These are phyloP conservation scores for Dothideomycetidae sp. DNA, from an alignment of 2,329 filamentous ascomycete species.

Conservation along the genomic window DNA sequence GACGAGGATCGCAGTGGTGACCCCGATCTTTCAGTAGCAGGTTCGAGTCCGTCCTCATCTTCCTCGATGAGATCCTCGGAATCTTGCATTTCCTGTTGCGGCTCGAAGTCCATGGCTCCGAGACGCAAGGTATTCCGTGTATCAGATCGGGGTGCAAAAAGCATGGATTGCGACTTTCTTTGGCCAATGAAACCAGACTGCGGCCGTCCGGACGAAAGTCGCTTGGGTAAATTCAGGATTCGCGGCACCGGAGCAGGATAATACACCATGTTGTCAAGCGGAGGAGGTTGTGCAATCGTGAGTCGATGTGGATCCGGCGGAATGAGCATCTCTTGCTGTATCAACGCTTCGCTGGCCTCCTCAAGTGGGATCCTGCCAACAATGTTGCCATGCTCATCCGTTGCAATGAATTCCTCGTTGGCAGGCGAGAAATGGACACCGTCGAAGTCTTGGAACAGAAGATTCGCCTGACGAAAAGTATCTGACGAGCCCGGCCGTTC, in stretches of 20 bases:
- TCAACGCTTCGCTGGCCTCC: background rate
- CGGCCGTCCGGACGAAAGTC: slow-evolving; percentile 61
- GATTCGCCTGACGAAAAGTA: slow-evolving; percentile 50
- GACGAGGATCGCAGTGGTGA: background rate
- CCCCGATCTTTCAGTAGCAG: slow-evolving; percentile 2
- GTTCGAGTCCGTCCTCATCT: slow-evolving; percentile 2
- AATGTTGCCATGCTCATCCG: slow-evolving; percentile 22
- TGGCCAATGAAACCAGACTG: slow-evolving; percentile 46
- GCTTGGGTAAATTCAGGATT: slow-evolving; percentile 83
- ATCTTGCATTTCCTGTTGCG: slow-evolving; percentile 4
- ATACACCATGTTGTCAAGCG: slow-evolving; percentile 72
- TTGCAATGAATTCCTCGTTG: slow-evolving; percentile 21
- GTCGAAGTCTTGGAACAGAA: slow-evolving; percentile 68
- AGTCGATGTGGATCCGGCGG: slow-evolving; percentile 30
- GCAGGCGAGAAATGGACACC: slow-evolving; percentile 59
- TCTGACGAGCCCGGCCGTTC: slow-evolving; percentile 40
- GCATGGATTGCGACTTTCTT: slow-evolving; percentile 59
- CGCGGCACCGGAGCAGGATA: slow-evolving; percentile 91
- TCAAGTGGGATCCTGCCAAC: slow-evolving; percentile 15
- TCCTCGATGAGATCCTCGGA: background rate
- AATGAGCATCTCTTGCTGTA: slow-evolving; percentile 15
- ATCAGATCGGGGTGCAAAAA: slow-evolving; percentile 43
- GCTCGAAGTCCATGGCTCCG: slow-evolving; percentile 9
- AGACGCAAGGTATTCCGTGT: slow-evolving; percentile 34
- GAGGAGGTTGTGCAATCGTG: slow-evolving; percentile 45